Conservation (phyloP, 305 asterid species). For the Fraxinus angustifolia region DNA sequence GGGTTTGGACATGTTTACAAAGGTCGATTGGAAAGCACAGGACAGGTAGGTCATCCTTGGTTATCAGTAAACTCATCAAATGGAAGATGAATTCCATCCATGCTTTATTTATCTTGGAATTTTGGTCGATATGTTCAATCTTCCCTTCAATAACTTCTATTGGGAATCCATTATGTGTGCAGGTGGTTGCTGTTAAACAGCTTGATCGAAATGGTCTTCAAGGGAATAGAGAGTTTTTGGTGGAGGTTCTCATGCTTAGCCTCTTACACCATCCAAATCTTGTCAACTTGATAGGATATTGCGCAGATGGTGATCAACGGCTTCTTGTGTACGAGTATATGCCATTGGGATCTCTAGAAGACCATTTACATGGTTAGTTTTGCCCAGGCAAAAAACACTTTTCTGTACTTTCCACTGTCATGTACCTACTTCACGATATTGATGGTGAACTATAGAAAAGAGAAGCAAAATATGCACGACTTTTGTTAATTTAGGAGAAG, state of each 20-base stretch:
- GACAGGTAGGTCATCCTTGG: constrained; percentile 51
- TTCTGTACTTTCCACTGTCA: not conserved
- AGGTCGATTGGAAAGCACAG: constrained; percentile 73
- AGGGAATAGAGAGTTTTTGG: constrained; percentile 83
- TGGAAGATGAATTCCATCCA: not conserved
- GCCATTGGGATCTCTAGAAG: constrained; percentile 91
- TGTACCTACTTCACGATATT: not conserved
- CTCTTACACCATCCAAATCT: constrained; percentile 79
- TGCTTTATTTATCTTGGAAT: not conserved
- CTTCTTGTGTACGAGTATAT: constrained; percentile 83
- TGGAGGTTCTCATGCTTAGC: constrained; percentile 98
- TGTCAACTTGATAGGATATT: constrained; percentile 87
- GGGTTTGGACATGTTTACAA: constrained; percentile 88
- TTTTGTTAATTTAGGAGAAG: not conserved
- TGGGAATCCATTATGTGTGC: constrained; percentile 28
- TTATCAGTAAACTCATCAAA: constrained; percentile 5
- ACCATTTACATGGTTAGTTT: constrained; percentile 83
- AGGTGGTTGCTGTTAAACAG: constrained; percentile 89
- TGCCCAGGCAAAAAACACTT: not conserved
- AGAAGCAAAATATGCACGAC: not conserved
- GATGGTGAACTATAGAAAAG: not conserved
- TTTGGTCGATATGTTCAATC: not conserved
- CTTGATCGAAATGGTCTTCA: constrained; percentile 87
- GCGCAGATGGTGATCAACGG: constrained; percentile 94
- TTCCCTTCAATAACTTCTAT: constrained; percentile 8